Conservation (phyloP, 129 eudicot species). For the Smallanthus sonchifolius region DNA sequence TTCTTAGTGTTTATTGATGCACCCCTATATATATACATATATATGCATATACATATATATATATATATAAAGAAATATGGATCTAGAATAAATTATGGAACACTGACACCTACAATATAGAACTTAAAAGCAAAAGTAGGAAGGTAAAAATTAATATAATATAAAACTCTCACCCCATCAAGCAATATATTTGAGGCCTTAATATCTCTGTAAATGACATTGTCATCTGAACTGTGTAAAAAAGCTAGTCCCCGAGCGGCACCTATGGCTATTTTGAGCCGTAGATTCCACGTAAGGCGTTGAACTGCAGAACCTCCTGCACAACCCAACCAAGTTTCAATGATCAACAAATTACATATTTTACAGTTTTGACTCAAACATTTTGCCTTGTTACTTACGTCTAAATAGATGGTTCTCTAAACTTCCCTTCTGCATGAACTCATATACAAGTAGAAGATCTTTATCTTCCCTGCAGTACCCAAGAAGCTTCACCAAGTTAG, state of each 20-base stretch:
- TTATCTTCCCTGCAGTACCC: slow-evolving; percentile 84
- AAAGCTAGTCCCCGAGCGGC: slow-evolving; percentile 88
- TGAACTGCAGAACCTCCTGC: slow-evolving; percentile 55
- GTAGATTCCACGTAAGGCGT: slow-evolving; percentile 69
- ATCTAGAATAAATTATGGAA: neutral
- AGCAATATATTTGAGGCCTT: slow-evolving; percentile 87
- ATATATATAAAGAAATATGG: neutral
- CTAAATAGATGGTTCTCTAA: slow-evolving; percentile 89
- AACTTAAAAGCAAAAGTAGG: neutral
- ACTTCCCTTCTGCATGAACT: slow-evolving; percentile 78
- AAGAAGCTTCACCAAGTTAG: slow-evolving; percentile 76
- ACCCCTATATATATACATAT: no score
- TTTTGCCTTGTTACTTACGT: slow-evolving; percentile 41
- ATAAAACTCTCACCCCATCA: slow-evolving; percentile 58
- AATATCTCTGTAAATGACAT: slow-evolving; percentile 74
- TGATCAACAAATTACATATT: neutral
- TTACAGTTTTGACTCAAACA: neutral
- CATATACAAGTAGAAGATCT: slow-evolving; percentile 83
- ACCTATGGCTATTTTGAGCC: slow-evolving; percentile 76
- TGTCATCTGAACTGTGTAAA: slow-evolving; percentile 63
- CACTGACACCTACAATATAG: neutral
- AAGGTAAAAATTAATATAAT: neutral
- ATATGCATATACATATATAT: neutral
- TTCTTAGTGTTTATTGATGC: no score
- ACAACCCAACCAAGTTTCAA: slow-evolving; percentile 10